phyloP scores from a whole-genome alignment of 495 filamentous ascomycete species.

The Recurvomyces mirabilis region DNA sequence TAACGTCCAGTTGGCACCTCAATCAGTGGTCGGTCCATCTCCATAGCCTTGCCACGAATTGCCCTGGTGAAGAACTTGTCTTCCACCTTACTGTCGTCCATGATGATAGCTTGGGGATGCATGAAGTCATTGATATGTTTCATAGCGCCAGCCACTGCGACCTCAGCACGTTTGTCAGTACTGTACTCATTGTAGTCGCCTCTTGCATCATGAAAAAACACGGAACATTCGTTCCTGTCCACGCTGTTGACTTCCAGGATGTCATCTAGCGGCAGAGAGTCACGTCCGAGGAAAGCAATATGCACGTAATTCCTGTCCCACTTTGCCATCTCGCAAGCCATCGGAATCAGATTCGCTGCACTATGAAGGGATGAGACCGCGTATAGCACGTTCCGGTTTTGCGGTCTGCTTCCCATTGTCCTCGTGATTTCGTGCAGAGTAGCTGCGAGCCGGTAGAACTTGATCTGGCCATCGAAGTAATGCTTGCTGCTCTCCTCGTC shows the following conservation, averaged over 20 bases:
- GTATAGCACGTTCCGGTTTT: constrained; percentile 48
- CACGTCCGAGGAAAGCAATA: constrained; percentile 45
- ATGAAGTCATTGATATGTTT: constrained; percentile 41
- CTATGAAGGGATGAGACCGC: constrained; percentile 47
- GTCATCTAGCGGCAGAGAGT: constrained; percentile 41
- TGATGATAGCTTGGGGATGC: constrained; percentile 46
- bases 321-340: constrained; percentile 50
- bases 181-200: constrained; percentile 41
- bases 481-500: constrained; percentile 23
- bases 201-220: constrained; percentile 51
- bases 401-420: constrained; percentile 23
- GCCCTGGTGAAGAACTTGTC: constrained; percentile 45
- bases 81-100: constrained; percentile 40
- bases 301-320: constrained; percentile 49
- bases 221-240: constrained; percentile 37
- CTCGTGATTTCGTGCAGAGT: constrained; percentile 37
- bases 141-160: constrained; percentile 27
- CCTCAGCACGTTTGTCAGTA: constrained; percentile 39
- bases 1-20: constrained; percentile 50
- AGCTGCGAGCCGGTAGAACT: constrained; percentile 41
- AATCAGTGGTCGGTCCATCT: constrained; percentile 44
- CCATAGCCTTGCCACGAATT: constrained; percentile 36
- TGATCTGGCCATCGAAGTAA: constrained; percentile 46
- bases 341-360: constrained; percentile 42
- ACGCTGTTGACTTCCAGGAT: constrained; percentile 47